Conservation (phyloP, 257 asterid genomes). For the Voacanga thouarsii region DNA sequence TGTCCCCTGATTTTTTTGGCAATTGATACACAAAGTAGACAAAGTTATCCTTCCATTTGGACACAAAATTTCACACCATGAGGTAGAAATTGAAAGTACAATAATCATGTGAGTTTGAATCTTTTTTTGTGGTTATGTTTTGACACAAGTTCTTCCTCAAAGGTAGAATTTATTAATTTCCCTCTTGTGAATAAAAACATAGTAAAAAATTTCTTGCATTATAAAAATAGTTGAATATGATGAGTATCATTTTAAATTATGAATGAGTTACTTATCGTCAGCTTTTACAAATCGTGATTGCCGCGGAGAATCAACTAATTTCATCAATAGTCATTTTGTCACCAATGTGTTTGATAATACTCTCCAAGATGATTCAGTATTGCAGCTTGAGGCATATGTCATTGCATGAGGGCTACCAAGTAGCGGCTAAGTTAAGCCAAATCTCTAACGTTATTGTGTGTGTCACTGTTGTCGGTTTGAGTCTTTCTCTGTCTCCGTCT, state of each 20-base stretch:
- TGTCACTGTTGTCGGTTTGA: slow-evolving; percentile 49
- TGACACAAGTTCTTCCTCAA: neutral
- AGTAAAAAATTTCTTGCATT: no score
- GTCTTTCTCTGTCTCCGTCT: slow-evolving; percentile 11
- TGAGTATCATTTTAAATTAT: no score
- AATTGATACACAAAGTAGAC: neutral
- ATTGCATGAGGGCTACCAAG: slow-evolving; percentile 20
- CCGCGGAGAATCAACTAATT: no score
- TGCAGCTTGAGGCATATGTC: neutral
- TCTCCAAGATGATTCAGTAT: no score
- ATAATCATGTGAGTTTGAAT: no score
- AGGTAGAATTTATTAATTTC: no score
- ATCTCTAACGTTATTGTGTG: neutral
- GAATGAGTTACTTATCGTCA: no score
- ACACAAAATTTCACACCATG: neutral
- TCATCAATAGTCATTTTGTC: neutral
- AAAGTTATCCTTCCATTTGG: neutral
- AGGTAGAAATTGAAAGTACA: neutral
- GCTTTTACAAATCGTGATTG: no score
- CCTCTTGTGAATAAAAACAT: no score
- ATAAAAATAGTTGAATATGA: no score
- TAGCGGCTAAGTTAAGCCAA: slow-evolving; percentile 64
- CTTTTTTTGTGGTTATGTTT: neutral
- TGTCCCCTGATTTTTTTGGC: neutral
- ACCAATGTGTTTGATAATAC: neutral